These are phyloP conservation scores for Colletotrichum eleusines DNA, from an alignment of 2,329 filamentous ascomycete genomes.

Conservation along the genomic window DNA sequence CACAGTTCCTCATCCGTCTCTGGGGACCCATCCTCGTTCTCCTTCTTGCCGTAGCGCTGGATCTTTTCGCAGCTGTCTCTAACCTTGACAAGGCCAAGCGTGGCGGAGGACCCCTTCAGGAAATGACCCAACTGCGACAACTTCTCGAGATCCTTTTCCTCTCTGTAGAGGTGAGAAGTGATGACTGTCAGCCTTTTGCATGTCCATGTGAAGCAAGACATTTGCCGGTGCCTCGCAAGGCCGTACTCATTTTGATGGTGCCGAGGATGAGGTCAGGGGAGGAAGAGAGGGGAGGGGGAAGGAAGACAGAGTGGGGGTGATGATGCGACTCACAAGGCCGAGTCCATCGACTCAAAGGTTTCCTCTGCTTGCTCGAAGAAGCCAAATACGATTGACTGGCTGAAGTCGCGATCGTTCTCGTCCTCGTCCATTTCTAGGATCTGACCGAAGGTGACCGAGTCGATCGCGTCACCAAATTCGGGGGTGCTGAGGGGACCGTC, in stretches of 20 bases:
- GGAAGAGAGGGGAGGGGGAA: slow-evolving; percentile 19
- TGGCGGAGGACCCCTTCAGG: slow-evolving; percentile 96
- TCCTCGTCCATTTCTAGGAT: slow-evolving; percentile 99
- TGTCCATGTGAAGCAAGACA: background rate
- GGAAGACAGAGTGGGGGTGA: slow-evolving; percentile 2
- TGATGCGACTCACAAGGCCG: slow-evolving; percentile 75
- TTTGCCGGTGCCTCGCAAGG: background rate
- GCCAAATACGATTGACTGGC: slow-evolving; percentile 85
- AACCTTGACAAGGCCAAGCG: slow-evolving; percentile 89
- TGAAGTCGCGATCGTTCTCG: slow-evolving; percentile 87
- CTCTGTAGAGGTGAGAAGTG: slow-evolving; percentile 59
- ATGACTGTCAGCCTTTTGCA: slow-evolving; percentile 33
- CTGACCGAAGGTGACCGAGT: slow-evolving; percentile 86
- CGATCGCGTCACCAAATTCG: slow-evolving; percentile 78
- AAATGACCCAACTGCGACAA: slow-evolving; percentile 93
- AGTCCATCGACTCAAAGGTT: slow-evolving; percentile 89
- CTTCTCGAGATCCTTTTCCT: slow-evolving; percentile 74
- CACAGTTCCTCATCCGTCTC: slow-evolving; percentile 76
- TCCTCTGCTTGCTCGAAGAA: slow-evolving; percentile 93
- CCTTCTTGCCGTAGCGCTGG: slow-evolving; percentile 87
- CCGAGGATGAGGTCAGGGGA: slow-evolving; percentile 17
- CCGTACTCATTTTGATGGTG: background rate
- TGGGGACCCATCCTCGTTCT: slow-evolving; percentile 79
- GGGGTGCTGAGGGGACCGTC: slow-evolving; percentile 47
- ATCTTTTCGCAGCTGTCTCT: slow-evolving; percentile 97